Percentiles rank a stretch among this genome's conserved stretches.
Evolutionary conservation across 192 early-diverging fungal species (phyloP).

Genomic region (Helicostylum pulchrum): DNA sequence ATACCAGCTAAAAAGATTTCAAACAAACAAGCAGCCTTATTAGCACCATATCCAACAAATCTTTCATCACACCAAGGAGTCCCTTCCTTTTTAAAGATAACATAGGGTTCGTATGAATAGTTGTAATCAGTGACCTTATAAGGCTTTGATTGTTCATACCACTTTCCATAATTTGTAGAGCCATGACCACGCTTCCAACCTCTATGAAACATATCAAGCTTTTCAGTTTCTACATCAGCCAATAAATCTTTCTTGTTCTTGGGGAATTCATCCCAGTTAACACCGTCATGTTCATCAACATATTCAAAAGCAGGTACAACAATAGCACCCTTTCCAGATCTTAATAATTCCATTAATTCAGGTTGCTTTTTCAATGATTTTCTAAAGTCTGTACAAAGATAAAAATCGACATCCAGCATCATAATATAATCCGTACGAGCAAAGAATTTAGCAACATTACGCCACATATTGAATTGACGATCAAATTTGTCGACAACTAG

Average conservation of each 20-base stretch:
- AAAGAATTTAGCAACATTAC: slow-evolving; percentile 60
- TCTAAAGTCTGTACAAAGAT: slow-evolving; percentile 53
- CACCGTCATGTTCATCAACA: slow-evolving; percentile 46
- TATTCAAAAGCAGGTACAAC: slow-evolving; percentile 62
- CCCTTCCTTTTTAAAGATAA: slow-evolving; percentile 48
- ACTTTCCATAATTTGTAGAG: slow-evolving; percentile 50
- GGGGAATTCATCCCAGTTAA: slow-evolving; percentile 48
- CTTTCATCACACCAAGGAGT: slow-evolving; percentile 56
- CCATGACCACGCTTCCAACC: slow-evolving; percentile 52
- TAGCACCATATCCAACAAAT: slow-evolving; percentile 57
- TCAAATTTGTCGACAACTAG: slow-evolving; percentile 59
- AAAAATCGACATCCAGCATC: slow-evolving; percentile 60
- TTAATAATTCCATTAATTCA: slow-evolving; percentile 41
- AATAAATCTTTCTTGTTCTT: slow-evolving; percentile 43
- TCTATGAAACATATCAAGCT: slow-evolving; percentile 55
- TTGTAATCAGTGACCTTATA: slow-evolving; percentile 54
- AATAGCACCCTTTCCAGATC: slow-evolving; percentile 44
- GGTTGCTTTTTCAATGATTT: slow-evolving; percentile 34
- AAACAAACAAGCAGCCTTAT: slow-evolving; percentile 56
- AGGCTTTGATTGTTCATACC: slow-evolving; percentile 40
- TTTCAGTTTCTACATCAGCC: slow-evolving; percentile 39
- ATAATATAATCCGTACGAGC: slow-evolving; percentile 57
- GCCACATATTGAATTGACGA: slow-evolving; percentile 65
- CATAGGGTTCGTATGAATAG: slow-evolving; percentile 58
- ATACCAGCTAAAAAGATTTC: slow-evolving; percentile 53